Base-by-base conservation (phyloP, 148 eudicot genomes). In the Oxyria digyna region DNA sequence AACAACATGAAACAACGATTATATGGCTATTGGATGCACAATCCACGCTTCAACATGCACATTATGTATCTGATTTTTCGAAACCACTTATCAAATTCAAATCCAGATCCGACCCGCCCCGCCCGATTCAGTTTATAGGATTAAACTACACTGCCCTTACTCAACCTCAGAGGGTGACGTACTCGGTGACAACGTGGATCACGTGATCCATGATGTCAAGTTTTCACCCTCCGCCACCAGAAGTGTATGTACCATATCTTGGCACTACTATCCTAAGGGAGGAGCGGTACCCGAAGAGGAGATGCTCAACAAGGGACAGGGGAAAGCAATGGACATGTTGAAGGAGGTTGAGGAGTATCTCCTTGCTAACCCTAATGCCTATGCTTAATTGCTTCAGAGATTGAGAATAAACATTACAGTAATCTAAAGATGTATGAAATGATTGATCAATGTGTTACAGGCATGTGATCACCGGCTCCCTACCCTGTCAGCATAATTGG, bases 291-390 rank as follows among this genome's bases (percentile, higher is more conserved):
- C 74, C 6, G 67, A 71, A 2, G 77, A 78, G n/a, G n/a, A n/a
- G n/a, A n/a, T n/a, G n/a, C n/a, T n/a, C n/a, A n/a, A n/a, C n/a
- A n/a, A n/a, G n/a, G n/a, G n/a, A n/a, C n/a, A n/a, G n/a, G n/a
- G 49, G 77, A 71, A 42, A 59, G 62, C 59, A 13, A 33, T 43
- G 40, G 62, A 67, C 21, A 42, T 72, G 68, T 67, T 55, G 38
- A 67, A 68, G 67, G 26, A 35, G n/a, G 79, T 68, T 20, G 75
- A 72, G 27, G 69, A 72, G 50, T 62, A 76, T 55, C 72, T 72
- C 72, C 4, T 55, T 13, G 72, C 69, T 46, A 67, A 72, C 54
- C 79, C 79, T 24, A 40, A 67, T n/a, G 66, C 46, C 31, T 72
- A 62, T 35, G 78, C 74, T 67, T 70, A 8, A 52, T 4, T 42